Evolutionary conservation across 306 rosid species (phyloP), one percentile per base, ranked within the genome.

Genomic region (Abrus precatorius): DNA sequence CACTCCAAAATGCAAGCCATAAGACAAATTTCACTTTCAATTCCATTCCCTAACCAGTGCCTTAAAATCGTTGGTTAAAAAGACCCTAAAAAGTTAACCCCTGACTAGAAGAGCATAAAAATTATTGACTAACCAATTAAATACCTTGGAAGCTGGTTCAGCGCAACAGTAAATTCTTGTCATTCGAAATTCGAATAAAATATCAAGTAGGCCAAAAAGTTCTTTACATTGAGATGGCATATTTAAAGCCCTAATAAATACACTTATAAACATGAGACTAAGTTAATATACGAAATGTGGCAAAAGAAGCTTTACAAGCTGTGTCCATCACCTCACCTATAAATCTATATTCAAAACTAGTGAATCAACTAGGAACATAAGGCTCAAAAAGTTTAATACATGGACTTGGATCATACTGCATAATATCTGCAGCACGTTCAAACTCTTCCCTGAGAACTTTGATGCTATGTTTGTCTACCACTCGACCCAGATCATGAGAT

Each of bases 401-500:
- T 9, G 99, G 98, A 79, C 88, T 91, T 68, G 92, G 88, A 87
- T 91, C 97, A 75, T 34, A 71, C 72, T 95, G 99, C 93, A 95
- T 79, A 14, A 95, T 86, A 7, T 85, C 82, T 1, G 99, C 99
- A 5, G 99, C 99, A 54, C 97, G 97, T 75, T 95, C 99, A 65
- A 95, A 95, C 83, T 95, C 99, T 86, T 93, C 99, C 47, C 98
- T 86, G 67, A 95, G 85, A 80, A 95, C 96, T 82, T 85, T 95
- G 67, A 95, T 95, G 91, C 98, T 95, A 63, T 44, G 65, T 87
- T 90, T 95, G 75, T 95, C 99, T 7, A 95, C 99, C 70, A 95
- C 97, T 80, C 98, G 93, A 50, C 99, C 99, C 20, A 95, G 86
- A 84, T 95, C 99, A 76, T 95, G 99, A 67, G 98, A 91, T 74